phyloP scores from a whole-genome alignment of 108 stramenopile species.

The Pseudonitzschia pungens region DNA sequence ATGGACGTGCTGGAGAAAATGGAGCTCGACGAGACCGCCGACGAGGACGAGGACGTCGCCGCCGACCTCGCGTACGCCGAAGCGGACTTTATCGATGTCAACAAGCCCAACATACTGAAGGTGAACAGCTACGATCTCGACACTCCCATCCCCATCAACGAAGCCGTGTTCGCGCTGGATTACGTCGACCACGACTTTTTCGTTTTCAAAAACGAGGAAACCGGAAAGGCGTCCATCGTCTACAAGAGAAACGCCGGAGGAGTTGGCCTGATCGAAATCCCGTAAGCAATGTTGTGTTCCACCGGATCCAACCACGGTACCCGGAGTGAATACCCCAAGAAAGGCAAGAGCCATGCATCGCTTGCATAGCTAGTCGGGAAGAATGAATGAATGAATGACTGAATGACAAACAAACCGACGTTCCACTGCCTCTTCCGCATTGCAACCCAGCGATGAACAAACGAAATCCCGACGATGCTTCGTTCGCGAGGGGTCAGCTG shows the following conservation, averaged over 20 bases:
- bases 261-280: constrained; percentile 78
- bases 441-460: too few species aligned
- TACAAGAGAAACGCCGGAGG: constrained; percentile 93
- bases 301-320: neutral
- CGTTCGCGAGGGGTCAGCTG: too few species aligned
- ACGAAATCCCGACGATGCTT: too few species aligned
- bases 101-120: constrained; percentile 72
- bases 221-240: constrained; percentile 77
- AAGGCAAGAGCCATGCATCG: too few species aligned
- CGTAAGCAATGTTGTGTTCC: neutral
- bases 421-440: too few species aligned
- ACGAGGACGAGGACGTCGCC: constrained; percentile 28
- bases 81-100: constrained; percentile 62
- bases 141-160: constrained; percentile 73
- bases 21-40: constrained; percentile 37
- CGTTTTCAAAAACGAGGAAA: constrained; percentile 81
- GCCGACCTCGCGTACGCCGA: constrained; percentile 5
- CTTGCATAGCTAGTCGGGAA: too few species aligned
- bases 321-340: too few species aligned
- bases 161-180: constrained; percentile 89
- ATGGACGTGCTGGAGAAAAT: constrained; percentile 59
- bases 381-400: too few species aligned
- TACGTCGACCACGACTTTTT: constrained; percentile 94
- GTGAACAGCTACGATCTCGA: constrained; percentile 80
- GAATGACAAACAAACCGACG: too few species aligned